Percentiles rank a stretch among this genome's conserved stretches.
These are phyloP conservation scores for Lippia alba DNA, from an alignment of 305 asterid species.

Conservation along the genomic window DNA sequence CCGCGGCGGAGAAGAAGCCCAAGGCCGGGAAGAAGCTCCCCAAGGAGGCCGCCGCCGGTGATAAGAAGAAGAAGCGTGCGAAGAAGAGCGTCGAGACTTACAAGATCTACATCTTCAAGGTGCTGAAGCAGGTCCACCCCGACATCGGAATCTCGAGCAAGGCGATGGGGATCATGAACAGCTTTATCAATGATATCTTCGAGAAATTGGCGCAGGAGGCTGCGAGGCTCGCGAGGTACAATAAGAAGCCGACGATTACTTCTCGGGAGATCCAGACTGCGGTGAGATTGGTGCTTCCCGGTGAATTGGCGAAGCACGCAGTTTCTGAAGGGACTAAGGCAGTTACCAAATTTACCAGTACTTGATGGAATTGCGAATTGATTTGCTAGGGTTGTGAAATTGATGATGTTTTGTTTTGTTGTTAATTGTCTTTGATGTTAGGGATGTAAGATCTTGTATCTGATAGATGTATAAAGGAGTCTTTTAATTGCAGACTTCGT, in stretches of 20 bases:
- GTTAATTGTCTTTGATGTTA: too few species aligned
- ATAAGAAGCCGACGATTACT: conserved; percentile 73
- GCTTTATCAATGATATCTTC: conserved; percentile 69
- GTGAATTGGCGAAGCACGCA: conserved; percentile 73
- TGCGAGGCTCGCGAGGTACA: conserved; percentile 61
- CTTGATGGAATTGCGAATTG: conserved; percentile 31
- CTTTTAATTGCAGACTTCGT: background rate
- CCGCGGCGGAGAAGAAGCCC: conserved; percentile 60
- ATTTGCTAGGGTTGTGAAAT: too few species aligned
- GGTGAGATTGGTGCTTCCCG: conserved; percentile 67
- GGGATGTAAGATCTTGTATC: too few species aligned
- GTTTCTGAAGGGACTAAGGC: conserved; percentile 76
- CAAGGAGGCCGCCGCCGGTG: conserved; percentile 55
- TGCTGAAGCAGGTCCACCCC: conserved; percentile 66
- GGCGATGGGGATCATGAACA: conserved; percentile 81
- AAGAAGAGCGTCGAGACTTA: conserved; percentile 61
- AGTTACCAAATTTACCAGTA: conserved; percentile 69
- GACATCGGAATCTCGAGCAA: conserved; percentile 72
- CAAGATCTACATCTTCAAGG: conserved; percentile 79
- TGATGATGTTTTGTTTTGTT: too few species aligned
- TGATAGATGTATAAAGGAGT: background rate
- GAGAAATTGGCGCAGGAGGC: conserved; percentile 72
- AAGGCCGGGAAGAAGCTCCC: conserved; percentile 72
- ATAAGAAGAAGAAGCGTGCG: conserved; percentile 60
- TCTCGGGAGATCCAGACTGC: conserved; percentile 77